Evolutionary conservation across 73 alveolate genomes (phyloP), one percentile per base, ranked within the genome.

Genomic region (Symbiodinium natans): DNA sequence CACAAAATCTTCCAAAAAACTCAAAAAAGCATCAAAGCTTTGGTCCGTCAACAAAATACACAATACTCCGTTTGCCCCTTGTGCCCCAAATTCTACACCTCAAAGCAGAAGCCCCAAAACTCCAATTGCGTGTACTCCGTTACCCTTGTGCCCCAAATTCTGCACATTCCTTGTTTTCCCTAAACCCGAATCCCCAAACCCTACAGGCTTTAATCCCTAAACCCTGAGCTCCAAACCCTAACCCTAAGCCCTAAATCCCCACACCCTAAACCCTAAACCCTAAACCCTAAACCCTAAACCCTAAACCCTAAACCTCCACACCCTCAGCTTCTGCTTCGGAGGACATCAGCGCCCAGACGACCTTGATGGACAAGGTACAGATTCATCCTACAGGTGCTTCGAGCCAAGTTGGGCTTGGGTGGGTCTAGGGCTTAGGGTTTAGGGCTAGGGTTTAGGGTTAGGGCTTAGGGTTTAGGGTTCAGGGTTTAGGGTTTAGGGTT

Each of bases 331-430:
- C 5, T 11, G 19, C 11, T 43, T n/a, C n/a, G n/a, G n/a, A 90
- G 97, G 97, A 90, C 34, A 11, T 73, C 59, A 82, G 97, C 0
- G 97, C 46, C 29, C 46, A 90, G 34, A 90, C 97, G 39, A 90
- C 97, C 21, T 29, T 90, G 75, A 90, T 90, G 97, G 97, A 90
- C 88, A 90, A 90, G 52, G 97, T 90, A 15, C 97, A 90, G 77
- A 90, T 90, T 80, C 97, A 90, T 33, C 97, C 97, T 4, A 73
- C 97, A 90, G 97, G 97, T 42, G 93, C 36, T 25, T 6, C 31
- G 75, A 25, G 71, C 23, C 71, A n/a, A n/a, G n/a, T n/a, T n/a
- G n/a, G n/a, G n/a, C n/a, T 52, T 9, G 31, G 71, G 71, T 52
- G 71, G 23, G n/a, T n/a, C n/a, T n/a, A n/a, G n/a, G n/a, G n/a